Base-by-base conservation (phyloP, 495 filamentous ascomycete genomes). In the Lophium mytilinum region DNA sequence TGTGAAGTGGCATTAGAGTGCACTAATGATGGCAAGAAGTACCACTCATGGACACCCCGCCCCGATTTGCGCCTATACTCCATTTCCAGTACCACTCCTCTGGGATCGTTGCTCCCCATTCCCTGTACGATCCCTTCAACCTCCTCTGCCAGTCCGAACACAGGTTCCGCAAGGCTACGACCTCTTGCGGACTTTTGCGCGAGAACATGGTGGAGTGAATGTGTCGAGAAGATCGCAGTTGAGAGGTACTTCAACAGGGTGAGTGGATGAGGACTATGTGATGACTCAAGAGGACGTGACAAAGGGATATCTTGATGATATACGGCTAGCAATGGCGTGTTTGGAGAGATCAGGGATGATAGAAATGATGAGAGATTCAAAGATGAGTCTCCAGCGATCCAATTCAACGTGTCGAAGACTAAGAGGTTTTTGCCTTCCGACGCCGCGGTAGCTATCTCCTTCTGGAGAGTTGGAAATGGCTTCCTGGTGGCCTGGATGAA, bases 21-120 rank as follows among this genome's bases (percentile, higher is more conserved):
- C 24, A 8, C 33, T 36, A 24, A 66, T 60, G 0, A 48, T 24
- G 78, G 78, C 0, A 96, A 66, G 42, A 90, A 79, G 64, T 91
- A 96, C 73, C 76, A 81, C 68, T 95, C 92, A 18, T 77, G 65
- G 9, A 96, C 82, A 0, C 83, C 82, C 15, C 91, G 76, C 0
- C 94, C 93, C 56, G 82, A 88, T 60, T 87, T 84, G 17, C 91
- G 75, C 2, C 94, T 75, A 66, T 94, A 76, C 71, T 97, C 90
- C 80, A 95, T 84, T 59, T 90, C 84, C 3, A 98, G 61, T 3
- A 95, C 89, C 4, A 93, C 69, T 0, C 85, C 86, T 14, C 76
- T 70, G 0, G 57, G 51, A 5, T 72, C 69, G 37, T 79, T 78
- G n/a, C 64, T 73, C 64, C 19, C 78, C 7, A 85, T 55, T 0